phyloP scores from a whole-genome alignment of 2,329 filamentous ascomycete genomes.

The Lachnellula arida region DNA sequence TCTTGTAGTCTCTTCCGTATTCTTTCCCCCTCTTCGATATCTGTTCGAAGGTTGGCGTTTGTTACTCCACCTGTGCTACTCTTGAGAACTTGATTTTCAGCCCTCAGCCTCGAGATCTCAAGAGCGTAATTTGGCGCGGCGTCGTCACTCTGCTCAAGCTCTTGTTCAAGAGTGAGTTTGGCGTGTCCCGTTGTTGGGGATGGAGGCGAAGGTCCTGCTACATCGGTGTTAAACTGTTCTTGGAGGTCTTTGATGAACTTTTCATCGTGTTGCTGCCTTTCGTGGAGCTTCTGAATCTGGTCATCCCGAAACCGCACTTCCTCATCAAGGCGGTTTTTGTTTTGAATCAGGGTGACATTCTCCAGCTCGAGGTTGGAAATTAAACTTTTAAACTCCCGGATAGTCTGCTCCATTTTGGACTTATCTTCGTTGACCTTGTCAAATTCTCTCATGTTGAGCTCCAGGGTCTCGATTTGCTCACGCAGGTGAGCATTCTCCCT shows the following conservation, averaged over 20 bases:
- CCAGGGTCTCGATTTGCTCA: slow-evolving; percentile 50
- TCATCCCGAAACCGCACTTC: slow-evolving; percentile 33
- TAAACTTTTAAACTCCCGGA: slow-evolving; percentile 36
- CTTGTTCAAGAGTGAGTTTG: slow-evolving; percentile 51
- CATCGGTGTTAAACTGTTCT: slow-evolving; percentile 40
- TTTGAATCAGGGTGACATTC: slow-evolving; percentile 33
- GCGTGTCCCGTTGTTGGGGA: slow-evolving; percentile 12
- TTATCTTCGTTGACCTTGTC: slow-evolving; percentile 29
- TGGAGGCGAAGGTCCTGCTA: slow-evolving; percentile 14
- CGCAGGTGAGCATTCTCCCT: slow-evolving; percentile 52
- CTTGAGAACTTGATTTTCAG: slow-evolving; percentile 56
- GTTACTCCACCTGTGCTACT: slow-evolving; percentile 51
- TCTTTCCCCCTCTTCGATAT: slow-evolving; percentile 51
- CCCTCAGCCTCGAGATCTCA: slow-evolving; percentile 53
- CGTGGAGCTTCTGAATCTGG: slow-evolving; percentile 31
- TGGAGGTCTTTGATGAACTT: slow-evolving; percentile 49
- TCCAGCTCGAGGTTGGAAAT: slow-evolving; percentile 29
- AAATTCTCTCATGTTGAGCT: slow-evolving; percentile 40
- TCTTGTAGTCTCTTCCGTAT: slow-evolving; percentile 49
- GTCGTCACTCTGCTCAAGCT: slow-evolving; percentile 42
- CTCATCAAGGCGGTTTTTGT: slow-evolving; percentile 43
- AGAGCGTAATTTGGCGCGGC: slow-evolving; percentile 43
- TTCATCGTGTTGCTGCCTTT: slow-evolving; percentile 41
- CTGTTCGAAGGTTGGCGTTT: slow-evolving; percentile 48
- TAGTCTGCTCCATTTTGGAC: slow-evolving; percentile 31